These are phyloP conservation scores for Zygosaccharomyces pseudobailii DNA, from an alignment of 1,139 yeast species.

Conservation along the genomic window DNA sequence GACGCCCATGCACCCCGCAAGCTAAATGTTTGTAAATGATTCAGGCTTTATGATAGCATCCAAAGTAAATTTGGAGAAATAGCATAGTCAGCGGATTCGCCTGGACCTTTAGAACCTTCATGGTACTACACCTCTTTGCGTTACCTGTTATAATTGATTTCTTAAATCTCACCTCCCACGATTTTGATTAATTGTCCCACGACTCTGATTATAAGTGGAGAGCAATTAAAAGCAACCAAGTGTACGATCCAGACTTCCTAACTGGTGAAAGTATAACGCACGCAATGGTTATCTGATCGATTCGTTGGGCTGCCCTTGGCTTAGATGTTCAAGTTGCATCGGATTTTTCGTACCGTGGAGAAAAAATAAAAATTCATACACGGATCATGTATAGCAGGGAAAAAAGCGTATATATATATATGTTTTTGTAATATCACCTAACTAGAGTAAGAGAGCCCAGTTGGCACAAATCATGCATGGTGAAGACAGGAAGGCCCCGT, in stretches of 20 bases:
- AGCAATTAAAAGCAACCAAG: not conserved
- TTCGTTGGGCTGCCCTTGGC: not conserved
- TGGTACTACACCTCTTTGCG: too few relatives aligned
- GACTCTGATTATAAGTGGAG: not conserved
- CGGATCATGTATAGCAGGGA: not conserved
- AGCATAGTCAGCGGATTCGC: too few relatives aligned
- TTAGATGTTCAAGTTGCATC: not conserved
- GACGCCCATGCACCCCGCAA: too few relatives aligned
- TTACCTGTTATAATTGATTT: too few relatives aligned
- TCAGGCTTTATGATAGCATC: too few relatives aligned
- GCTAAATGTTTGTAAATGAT: too few relatives aligned
- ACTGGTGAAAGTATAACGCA: not conserved
- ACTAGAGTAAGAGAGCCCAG: not conserved
- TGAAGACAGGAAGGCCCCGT: slow-evolving; percentile 2
- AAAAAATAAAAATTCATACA: not conserved
- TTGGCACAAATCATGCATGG: slow-evolving; percentile 1
- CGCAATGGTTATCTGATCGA: not conserved
- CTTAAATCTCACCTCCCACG: not conserved
- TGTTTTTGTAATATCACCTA: not conserved
- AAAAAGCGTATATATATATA: not conserved
- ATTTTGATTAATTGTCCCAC: not conserved
- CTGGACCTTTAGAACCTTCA: too few relatives aligned
- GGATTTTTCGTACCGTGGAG: not conserved
- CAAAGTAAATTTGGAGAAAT: too few relatives aligned
- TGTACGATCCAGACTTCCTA: not conserved